Evolutionary conservation across 139 green algal species (phyloP), one percentile per base, ranked within the genome.

Genomic region (Chloropicon primus): DNA sequence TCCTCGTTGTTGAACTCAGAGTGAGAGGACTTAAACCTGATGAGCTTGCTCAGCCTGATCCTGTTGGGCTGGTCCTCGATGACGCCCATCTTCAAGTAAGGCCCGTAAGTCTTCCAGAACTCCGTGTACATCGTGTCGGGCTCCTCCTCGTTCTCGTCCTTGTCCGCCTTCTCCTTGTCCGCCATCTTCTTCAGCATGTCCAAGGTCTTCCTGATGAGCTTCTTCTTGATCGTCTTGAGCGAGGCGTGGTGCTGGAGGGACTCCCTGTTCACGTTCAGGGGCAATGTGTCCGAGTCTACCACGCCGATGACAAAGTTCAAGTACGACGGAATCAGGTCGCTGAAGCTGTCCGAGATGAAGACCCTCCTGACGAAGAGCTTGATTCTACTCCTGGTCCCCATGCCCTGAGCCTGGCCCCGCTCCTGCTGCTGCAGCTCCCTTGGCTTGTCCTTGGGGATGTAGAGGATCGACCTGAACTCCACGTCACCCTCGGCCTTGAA

Each of bases 171-270:
- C 25, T 88, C 72, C 25, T 5, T 91, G 24, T 96, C 94, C 0
- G 93, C 87, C 79, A 98, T 83, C 84, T 94, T 93, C 74, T 89
- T 88, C 81, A 99, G 91, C 83, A 96, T 89, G 82, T 98, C 94
- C 76, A 98, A 85, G 1, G 90, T 87, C 77, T 89, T 89, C 53
- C 91, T 81, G 27, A 99, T 91, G 74, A 99, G 80, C 89, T 99
- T 99, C 92, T 99, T 99, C 84, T 94, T 95, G 84, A 99, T 99
- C 1, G 92, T 96, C 86, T 97, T 97, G n/a, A 99, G 89, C 3
- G 81, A 86, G 72, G 79, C 84, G 82, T 94, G 88, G 79, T 89
- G 80, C 87, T 99, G 95, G 80, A 99, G 89, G 85, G 92, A 96
- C 88, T 99, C 95, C 53, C 95, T 87, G 0, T 85, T 91, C 54